Percentiles rank a stretch among this genome's conserved stretches.
Conservation (phyloP, 371 early-diverging fungal species). For the Syncephalastrum contaminatum region DNA sequence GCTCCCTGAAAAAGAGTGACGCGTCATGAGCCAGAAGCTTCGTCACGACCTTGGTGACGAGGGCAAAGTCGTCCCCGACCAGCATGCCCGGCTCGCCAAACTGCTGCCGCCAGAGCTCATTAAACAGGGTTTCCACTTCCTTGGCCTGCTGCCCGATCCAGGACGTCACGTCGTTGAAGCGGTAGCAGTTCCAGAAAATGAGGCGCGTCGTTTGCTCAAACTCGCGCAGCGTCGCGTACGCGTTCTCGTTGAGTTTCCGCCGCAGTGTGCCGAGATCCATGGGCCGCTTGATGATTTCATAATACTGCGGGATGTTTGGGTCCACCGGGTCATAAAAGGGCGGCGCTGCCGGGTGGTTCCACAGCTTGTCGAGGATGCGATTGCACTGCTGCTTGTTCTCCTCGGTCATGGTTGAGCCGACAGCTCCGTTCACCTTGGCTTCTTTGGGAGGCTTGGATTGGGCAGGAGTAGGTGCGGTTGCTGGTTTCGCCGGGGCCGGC, state of each 20-base stretch:
- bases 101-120: slow-evolving; percentile 41
- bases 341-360: slow-evolving; percentile 33
- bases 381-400: slow-evolving; percentile 34
- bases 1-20: slow-evolving; percentile 66
- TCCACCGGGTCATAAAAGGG: slow-evolving; percentile 61
- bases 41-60: slow-evolving; percentile 37
- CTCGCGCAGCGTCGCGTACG: slow-evolving; percentile 45
- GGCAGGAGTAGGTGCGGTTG: slow-evolving; percentile 1
- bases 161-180: slow-evolving; percentile 82
- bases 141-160: slow-evolving; percentile 44
- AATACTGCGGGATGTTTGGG: slow-evolving; percentile 90
- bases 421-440: no score
- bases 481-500: no score
- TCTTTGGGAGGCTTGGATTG: neutral
- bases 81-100: slow-evolving; percentile 37
- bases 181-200: slow-evolving; percentile 87
- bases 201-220: slow-evolving; percentile 63
- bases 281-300: slow-evolving; percentile 85
- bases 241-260: slow-evolving; percentile 63
- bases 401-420: slow-evolving; percentile 26
- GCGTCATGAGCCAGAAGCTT: slow-evolving; percentile 40
- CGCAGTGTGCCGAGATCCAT: slow-evolving; percentile 95
- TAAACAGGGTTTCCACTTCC: slow-evolving; percentile 37
- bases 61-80: slow-evolving; percentile 33
- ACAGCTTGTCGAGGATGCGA: slow-evolving; percentile 36